These are phyloP conservation scores for Pyrrhoderma lamaoense DNA, from an alignment of 1,284 basidiomycete genomes.

Conservation along the genomic window DNA sequence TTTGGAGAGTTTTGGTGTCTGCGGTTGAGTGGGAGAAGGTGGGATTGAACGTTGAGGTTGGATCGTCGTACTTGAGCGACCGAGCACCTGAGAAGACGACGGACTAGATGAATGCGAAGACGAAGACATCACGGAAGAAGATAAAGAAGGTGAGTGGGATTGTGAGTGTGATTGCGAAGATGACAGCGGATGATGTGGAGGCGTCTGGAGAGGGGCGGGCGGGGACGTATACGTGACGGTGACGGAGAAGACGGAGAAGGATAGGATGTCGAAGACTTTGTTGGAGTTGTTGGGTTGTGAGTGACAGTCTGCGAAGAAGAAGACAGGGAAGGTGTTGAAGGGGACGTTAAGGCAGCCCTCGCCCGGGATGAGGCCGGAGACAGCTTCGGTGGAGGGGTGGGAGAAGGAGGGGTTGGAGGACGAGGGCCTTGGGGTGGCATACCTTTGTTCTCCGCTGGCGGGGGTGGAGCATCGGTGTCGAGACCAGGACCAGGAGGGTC, in stretches of 20 bases:
- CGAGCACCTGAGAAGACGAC: constrained; percentile 1
- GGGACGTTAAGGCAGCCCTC: constrained; percentile 10
- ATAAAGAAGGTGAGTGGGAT: background rate
- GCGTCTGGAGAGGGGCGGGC: constrained; percentile 4
- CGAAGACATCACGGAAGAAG: background rate
- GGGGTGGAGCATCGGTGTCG: background rate
- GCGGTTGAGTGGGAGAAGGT: background rate
- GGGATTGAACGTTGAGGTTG: background rate
- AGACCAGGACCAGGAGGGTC: background rate
- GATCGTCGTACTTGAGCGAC: background rate
- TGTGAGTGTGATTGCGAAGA: background rate
- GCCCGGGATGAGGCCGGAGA: constrained; percentile 7
- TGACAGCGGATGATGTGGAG: background rate
- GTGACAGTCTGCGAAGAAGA: constrained; percentile 2
- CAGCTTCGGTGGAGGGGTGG: constrained; percentile 1
- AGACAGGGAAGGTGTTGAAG: constrained; percentile 17
- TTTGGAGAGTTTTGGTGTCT: background rate
- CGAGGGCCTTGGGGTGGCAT: background rate
- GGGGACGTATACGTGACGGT: constrained; percentile 2
- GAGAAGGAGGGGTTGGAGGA: constrained; percentile 2
- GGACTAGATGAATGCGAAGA: background rate
- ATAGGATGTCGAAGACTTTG: constrained; percentile 1
- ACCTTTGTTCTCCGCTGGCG: background rate
- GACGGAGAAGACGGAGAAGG: background rate
- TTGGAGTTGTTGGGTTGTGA: constrained; percentile 2